A percentile compares a stretch with the other conserved stretches of the same genome.
These are phyloP conservation scores for Gymnopus androsaceus DNA, from an alignment of 1,284 basidiomycete genomes.

Conservation along the genomic window DNA sequence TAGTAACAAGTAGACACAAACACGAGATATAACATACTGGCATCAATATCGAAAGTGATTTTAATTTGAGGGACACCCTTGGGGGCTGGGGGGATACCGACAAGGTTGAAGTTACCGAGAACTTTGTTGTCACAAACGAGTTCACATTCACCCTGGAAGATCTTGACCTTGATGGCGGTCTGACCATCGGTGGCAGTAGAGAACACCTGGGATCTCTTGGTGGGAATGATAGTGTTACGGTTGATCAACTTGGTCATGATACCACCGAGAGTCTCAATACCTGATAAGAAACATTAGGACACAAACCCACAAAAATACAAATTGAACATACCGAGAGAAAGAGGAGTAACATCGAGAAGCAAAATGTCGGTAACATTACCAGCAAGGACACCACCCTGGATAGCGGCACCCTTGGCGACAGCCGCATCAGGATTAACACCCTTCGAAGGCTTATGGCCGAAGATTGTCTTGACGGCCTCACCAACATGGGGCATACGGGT, in stretches of 20 bases:
- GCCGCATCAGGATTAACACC: slow-evolving; percentile 98
- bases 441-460: slow-evolving; percentile 95
- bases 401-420: slow-evolving; percentile 90
- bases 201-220: slow-evolving; percentile 99
- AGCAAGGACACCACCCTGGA: slow-evolving; percentile 94
- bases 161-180: slow-evolving; percentile 96
- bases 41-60: slow-evolving; percentile 98
- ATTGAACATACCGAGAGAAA: slow-evolving; percentile 73
- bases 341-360: slow-evolving; percentile 93
- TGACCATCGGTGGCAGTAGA: slow-evolving; percentile 97
- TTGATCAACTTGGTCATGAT: slow-evolving; percentile 97
- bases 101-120: slow-evolving; percentile 99
- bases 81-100: slow-evolving; percentile 95
- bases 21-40: slow-evolving; percentile 53
- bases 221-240: slow-evolving; percentile 98
- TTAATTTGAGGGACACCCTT: slow-evolving; percentile 99
- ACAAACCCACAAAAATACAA: not conserved
- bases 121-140: slow-evolving; percentile 97
- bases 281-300: slow-evolving; percentile 28
- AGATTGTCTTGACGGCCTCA: slow-evolving; percentile 89
- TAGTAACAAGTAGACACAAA: not conserved
- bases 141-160: slow-evolving; percentile 98
- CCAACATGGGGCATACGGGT: slow-evolving; percentile 95
- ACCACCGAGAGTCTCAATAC: slow-evolving; percentile 96
- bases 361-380: slow-evolving; percentile 97